Evolutionary conservation across 345 rosid species (phyloP).

Genomic region (Bruguiera sexangula): DNA sequence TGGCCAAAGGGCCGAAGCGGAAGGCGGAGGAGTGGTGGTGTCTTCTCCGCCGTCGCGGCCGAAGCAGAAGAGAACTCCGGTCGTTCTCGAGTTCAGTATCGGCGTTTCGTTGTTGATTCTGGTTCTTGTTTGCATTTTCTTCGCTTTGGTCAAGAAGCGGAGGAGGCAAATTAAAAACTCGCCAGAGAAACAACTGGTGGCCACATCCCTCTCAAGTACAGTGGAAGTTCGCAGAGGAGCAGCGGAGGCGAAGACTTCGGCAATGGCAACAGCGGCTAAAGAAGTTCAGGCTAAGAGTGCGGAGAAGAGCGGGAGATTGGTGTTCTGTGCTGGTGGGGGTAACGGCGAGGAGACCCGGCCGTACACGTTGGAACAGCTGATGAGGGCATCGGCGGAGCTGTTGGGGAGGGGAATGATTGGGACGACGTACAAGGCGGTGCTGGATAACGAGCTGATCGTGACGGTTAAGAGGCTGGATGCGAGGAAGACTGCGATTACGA

Average conservation of each 20-base stretch:
- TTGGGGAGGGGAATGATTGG: slow-evolving; percentile 83
- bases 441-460: slow-evolving; percentile 66
- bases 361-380: slow-evolving; percentile 73
- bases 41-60: slow-evolving; percentile 34
- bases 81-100: slow-evolving; percentile 14
- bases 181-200: background rate
- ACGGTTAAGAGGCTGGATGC: slow-evolving; percentile 88
- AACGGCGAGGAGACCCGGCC: slow-evolving; percentile 23
- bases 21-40: slow-evolving; percentile 35
- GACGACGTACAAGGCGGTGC: slow-evolving; percentile 81
- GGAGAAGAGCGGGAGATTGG: slow-evolving; percentile 54
- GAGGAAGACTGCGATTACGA: slow-evolving; percentile 62
- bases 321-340: slow-evolving; percentile 41
- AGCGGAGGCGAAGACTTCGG: background rate
- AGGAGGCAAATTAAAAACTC: background rate
- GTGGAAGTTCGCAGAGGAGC: background rate
- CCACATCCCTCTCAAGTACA: background rate
- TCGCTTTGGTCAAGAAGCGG: background rate
- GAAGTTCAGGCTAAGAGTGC: slow-evolving; percentile 12
- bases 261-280: background rate
- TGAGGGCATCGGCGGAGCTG: slow-evolving; percentile 94
- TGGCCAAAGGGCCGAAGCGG: slow-evolving; percentile 59
- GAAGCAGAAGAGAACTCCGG: slow-evolving; percentile 37
- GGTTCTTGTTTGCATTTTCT: background rate
- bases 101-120: background rate